phyloP scores from a whole-genome alignment of 768 basidiomycete species.

The Pulveroboletus sp. region DNA sequence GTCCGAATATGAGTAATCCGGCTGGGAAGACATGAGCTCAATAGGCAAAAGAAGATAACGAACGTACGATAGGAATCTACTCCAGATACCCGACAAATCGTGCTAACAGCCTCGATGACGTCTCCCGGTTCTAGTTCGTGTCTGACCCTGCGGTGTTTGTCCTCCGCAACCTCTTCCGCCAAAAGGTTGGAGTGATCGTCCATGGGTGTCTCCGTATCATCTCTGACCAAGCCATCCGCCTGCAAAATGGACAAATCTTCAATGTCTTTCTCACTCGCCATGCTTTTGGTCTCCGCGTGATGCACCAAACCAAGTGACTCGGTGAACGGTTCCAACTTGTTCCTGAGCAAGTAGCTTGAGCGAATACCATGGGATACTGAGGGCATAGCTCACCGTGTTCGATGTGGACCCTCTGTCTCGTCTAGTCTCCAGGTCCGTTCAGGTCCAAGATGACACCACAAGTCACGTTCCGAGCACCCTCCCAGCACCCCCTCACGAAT shows the following conservation, averaged over 20 bases:
- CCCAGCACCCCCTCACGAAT: slow-evolving; percentile 58
- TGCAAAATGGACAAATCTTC: slow-evolving; percentile 43
- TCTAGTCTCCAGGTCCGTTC: slow-evolving; percentile 71
- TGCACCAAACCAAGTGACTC: slow-evolving; percentile 38
- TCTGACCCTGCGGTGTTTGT: slow-evolving; percentile 82
- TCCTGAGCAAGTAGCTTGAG: slow-evolving; percentile 39
- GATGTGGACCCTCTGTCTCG: slow-evolving; percentile 87
- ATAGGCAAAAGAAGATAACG: neutral
- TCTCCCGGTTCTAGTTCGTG: slow-evolving; percentile 88
- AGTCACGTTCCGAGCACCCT: slow-evolving; percentile 69
- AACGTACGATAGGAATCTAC: slow-evolving; percentile 88
- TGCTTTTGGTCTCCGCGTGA: slow-evolving; percentile 20
- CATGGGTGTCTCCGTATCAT: slow-evolving; percentile 7
- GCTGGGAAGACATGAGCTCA: slow-evolving; percentile 34
- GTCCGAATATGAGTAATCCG: slow-evolving; percentile 83
- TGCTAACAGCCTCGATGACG: slow-evolving; percentile 80
- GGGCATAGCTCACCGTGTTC: slow-evolving; percentile 57
- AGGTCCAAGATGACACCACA: slow-evolving; percentile 63
- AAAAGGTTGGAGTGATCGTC: slow-evolving; percentile 40
- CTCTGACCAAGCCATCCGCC: slow-evolving; percentile 13
- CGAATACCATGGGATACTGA: neutral
- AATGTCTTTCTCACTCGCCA: slow-evolving; percentile 38
- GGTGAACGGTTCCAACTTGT: slow-evolving; percentile 66
- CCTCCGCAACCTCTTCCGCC: slow-evolving; percentile 76
- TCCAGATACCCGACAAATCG: slow-evolving; percentile 82